Evolutionary conservation across 208 protist genomes (phyloP), one percentile per base, ranked within the genome.

Genomic region (Leishmania martiniquensis): DNA sequence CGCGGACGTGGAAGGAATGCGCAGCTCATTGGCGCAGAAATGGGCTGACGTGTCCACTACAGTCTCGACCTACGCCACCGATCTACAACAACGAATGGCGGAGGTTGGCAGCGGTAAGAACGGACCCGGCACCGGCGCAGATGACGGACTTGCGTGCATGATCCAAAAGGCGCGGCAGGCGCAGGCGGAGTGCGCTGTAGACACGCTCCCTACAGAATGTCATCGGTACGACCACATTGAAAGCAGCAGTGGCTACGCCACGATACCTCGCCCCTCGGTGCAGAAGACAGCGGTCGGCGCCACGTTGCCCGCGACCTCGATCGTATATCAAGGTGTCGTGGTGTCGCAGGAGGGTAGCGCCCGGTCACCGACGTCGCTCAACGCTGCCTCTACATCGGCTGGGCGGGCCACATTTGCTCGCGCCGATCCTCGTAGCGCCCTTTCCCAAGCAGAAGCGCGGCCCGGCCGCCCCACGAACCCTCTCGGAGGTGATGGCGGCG

Each of bases 1-100:
- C 32, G 76, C 90, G 0, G 88, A 97, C 55, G 76, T 93, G 73
- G 89, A 90, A 5, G 85, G 85, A 17, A 75, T 95, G 17, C 91
- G 88, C 63, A 71, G 73, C 37, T 83, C 85, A 1, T 59, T 96
- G 17, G 52, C 84, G n/a, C 72, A 87, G 15, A 86, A 85, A 2
- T 98, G 91, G 91, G 78, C 44, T 34, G 79, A 83, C 25, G 83
- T 96, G 5, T 82, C 88, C 0, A 67, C 70, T 52, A 76, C 89
- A 7, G 79, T 96, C 2, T 74, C 85, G 0, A 78, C 69, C 37
- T 92, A 89, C 69, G 84, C 91, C 5, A 85, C 69, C 4, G 84
- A 93, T 44, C 63, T 95, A 29, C 83, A 88, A 55, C 77, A 85
- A 1, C 89, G 86, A 57, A 80, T 93, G 45, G 69, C 39, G 37